Conservation (phyloP, 139 green algal species). For the Mesotaenium endlicherianum region DNA sequence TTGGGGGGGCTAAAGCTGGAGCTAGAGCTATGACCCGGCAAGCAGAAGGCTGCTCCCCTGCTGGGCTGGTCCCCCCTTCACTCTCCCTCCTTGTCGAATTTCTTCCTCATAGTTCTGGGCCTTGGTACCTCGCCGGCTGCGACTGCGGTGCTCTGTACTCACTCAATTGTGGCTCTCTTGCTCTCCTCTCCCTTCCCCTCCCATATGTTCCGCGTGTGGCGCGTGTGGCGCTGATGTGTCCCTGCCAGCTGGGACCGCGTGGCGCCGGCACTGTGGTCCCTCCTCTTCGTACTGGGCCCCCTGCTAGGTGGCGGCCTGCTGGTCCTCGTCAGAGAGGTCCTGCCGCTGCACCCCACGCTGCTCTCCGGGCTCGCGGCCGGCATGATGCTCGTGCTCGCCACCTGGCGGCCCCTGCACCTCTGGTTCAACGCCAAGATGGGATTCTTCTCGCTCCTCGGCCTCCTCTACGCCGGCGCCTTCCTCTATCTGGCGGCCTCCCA, state of each 20-base stretch:
- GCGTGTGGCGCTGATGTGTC: too few species aligned
- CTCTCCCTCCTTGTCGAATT: not conserved
- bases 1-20: too few species aligned
- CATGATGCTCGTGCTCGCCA: conserved; percentile 10
- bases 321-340: not conserved
- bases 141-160: too few species aligned
- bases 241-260: conserved; percentile 13
- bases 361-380: conserved; percentile 20
- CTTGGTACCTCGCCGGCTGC: not conserved
- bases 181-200: not conserved
- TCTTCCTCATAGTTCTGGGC: not conserved
- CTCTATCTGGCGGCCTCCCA: not conserved
- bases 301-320: conserved; percentile 1
- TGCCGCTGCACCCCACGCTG: not conserved
- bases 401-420: conserved; percentile 30
- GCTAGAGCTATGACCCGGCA: too few species aligned
- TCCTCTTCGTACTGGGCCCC: conserved; percentile 28
- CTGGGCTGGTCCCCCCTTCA: too few species aligned
- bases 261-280: not conserved
- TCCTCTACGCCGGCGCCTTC: conserved; percentile 6
- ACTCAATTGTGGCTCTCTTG: too few species aligned
- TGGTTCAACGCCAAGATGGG: not conserved
- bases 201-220: not conserved
- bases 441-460: not conserved
- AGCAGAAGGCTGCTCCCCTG: too few species aligned